Evolutionary conservation across 345 rosid species (phyloP).

Genomic region (Populus tremula): DNA sequence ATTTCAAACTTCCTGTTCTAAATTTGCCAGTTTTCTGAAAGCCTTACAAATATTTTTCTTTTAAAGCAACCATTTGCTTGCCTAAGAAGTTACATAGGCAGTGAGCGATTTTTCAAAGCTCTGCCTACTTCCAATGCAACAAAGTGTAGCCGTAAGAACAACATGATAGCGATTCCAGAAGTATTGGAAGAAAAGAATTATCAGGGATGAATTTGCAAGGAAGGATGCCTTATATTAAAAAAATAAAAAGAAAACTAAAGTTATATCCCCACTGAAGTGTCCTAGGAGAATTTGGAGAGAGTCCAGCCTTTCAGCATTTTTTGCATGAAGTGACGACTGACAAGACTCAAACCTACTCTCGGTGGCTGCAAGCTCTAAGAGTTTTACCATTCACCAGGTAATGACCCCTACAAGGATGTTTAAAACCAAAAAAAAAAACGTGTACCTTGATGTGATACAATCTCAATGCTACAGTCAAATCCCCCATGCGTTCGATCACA

Average conservation of each 20-base stretch:
- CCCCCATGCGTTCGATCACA: conserved; percentile 95
- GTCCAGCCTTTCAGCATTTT: neutral
- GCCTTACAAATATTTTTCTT: too few relatives aligned
- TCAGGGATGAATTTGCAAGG: neutral
- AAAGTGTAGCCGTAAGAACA: too few relatives aligned
- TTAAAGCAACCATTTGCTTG: too few relatives aligned
- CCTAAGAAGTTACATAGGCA: too few relatives aligned
- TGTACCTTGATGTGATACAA: conserved; percentile 73
- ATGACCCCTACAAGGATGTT: neutral
- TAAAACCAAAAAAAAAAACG: neutral
- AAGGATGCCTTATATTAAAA: too few relatives aligned
- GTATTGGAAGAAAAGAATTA: neutral
- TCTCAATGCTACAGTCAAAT: conserved; percentile 80
- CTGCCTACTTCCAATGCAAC: too few relatives aligned
- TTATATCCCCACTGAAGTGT: neutral
- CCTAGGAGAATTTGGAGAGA: neutral
- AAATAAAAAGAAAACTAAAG: too few relatives aligned
- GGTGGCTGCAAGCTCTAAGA: neutral
- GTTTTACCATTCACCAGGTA: neutral
- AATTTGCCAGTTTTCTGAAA: too few relatives aligned
- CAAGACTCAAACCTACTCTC: neutral
- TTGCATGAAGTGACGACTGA: neutral
- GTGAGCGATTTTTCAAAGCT: too few relatives aligned
- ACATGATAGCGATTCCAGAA: too few relatives aligned
- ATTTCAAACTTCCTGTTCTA: too few relatives aligned